Percentiles rank a stretch among this genome's conserved stretches.
These are phyloP conservation scores for Priceomyces haplophilus DNA, from an alignment of 805 yeast genomes.

Conservation along the genomic window DNA sequence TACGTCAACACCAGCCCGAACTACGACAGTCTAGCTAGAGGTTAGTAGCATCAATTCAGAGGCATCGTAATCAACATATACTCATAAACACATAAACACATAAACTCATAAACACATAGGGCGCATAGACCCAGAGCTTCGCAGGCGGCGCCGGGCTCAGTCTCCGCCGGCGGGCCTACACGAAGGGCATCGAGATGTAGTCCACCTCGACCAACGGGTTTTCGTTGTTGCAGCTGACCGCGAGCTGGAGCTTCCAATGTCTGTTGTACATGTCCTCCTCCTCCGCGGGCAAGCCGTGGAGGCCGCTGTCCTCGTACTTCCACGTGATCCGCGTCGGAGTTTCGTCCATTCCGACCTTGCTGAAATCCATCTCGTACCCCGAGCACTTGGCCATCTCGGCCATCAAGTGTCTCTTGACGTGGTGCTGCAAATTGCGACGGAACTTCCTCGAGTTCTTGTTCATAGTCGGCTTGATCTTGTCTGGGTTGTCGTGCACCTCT, in stretches of 20 bases:
- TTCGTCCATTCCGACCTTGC: conserved; percentile 46
- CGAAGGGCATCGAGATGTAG: conserved; percentile 52
- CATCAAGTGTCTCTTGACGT: conserved; percentile 66
- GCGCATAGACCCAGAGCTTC: conserved; percentile 1
- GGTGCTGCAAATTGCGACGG: conserved; percentile 72
- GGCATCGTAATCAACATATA: conserved; percentile 1
- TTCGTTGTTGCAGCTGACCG: conserved; percentile 62
- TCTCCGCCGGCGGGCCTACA: conserved; percentile 2
- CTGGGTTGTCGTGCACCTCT: conserved; percentile 66
- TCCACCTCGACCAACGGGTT: conserved; percentile 67
- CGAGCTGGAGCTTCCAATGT: conserved; percentile 64
- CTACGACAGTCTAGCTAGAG: conserved; percentile 35
- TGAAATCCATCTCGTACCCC: conserved; percentile 56
- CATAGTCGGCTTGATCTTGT: conserved; percentile 67
- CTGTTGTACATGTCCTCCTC: conserved; percentile 47
- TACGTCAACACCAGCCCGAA: conserved; percentile 39
- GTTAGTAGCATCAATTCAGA: conserved; percentile 2
- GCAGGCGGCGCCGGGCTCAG: conserved; percentile 43
- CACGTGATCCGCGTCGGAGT: conserved; percentile 52
- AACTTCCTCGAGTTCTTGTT: conserved; percentile 71
- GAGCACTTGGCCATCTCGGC: conserved; percentile 61
- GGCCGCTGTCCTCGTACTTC: conserved; percentile 58
- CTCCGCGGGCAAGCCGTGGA: conserved; percentile 51
- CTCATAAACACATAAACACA: conserved; percentile 7
- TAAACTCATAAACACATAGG: conserved; percentile 7